Evolutionary conservation across 495 filamentous ascomycete species (phyloP), one percentile per base, ranked within the genome.

Genomic region (Cercophora sp.): DNA sequence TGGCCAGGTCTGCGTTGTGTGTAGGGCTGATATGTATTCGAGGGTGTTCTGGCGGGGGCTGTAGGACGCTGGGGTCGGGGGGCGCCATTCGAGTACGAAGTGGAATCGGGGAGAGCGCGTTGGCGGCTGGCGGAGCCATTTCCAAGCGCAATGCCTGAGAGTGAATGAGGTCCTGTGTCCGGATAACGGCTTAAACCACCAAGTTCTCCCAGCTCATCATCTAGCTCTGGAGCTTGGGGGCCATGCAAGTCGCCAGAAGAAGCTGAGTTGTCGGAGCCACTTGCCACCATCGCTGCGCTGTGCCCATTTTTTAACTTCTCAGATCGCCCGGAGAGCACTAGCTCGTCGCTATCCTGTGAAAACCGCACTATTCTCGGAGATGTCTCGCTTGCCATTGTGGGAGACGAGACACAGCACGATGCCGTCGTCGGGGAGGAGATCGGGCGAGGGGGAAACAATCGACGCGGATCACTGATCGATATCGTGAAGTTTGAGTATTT

Each of bases 231-330:
- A 57, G 73, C 55, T 61, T 67, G 65, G 54, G 72, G 66, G 45
- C 75, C 70, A 8, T 65, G 57, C 32, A 78, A 79, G 34, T 86
- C 84, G 52, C 80, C 80, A 18, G 84, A 86, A 4, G 81, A 83
- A 32, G 72, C 79, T 25, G 83, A 85, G 52, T 75, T 81, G 32
- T 82, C 84, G 20, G 83, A 86, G 61, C 87, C 85, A 50, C 62
- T 81, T 57, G 67, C 76, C 62, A 66, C 68, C 46, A 70, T 72
- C 60, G 61, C 48, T 11, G 82, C 74, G 41, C 80, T 78, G 24
- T 60, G 58, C 0, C 54, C 58, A 36, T 60, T 61, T 50, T 74
- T 73, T 57, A 63, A 51, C 48, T 61, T 69, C 13, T 76, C 69
- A 24, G 63, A 42, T 23, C 51, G 60, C 37, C 52, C 54, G n/a